Evolutionary conservation across 1,139 yeast genomes (phyloP), one percentile per base, ranked within the genome.

Genomic region (Ogataea hybrid): DNA sequence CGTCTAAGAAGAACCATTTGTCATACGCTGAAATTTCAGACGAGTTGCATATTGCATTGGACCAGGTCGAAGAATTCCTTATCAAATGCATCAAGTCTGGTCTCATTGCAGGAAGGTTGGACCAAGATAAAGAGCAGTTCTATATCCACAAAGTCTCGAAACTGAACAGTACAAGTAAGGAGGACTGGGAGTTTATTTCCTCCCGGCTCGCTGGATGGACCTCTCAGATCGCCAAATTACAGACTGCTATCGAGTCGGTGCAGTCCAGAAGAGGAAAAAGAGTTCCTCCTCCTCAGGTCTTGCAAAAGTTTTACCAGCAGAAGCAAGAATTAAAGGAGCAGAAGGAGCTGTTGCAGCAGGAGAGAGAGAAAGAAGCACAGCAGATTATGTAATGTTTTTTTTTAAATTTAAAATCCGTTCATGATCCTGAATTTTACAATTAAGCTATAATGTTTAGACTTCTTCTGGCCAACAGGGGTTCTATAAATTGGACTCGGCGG

Each of bases 271-370:
- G 53, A 41, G 59, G 60, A 15, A 57, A 56, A 41, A 54, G 53
- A 38, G 57, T 53, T 27, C 49, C 56, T 25, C 61, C 61, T 18
- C 62, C 62, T 2, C 50, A 51, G 32, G 58, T 54, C 18, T 41
- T 57, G 18, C 59, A 56, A 45, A 44, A 50, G 15, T 57, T 53
- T 43, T 57, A 57, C 35, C 61, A 56, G 44, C 62, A 57, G 36
- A 57, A 56, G 28, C 52, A 56, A 41, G 62, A 57, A 41, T 44
- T 57, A 38, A 57, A 57, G 41, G 59, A 57, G 39, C 54, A 53
- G 37, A 57, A 57, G 39, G 59, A 57, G 37, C 54, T 52, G 38
- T 22, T 44, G 37, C 50, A 48, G 33, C 54, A 50, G 42, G 52
- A 48, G 32, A 45, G 45, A 39, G 51, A 50, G 40, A 41, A 38